phyloP scores from a whole-genome alignment of 257 asterid genomes.

The Primulina huaijiensis region DNA sequence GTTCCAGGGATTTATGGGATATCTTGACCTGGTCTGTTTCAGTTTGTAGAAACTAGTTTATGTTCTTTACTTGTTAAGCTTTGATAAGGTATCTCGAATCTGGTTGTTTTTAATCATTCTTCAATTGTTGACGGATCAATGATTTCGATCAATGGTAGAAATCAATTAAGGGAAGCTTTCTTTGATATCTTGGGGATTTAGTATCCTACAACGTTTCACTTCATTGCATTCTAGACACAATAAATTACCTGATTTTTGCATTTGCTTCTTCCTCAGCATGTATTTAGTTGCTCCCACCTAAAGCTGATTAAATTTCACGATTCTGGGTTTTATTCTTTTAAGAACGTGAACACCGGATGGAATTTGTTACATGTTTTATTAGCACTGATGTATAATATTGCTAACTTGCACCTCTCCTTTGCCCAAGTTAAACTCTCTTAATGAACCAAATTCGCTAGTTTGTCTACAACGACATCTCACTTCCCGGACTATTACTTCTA shows the following conservation, averaged over 20 bases:
- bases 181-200: neutral
- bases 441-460: neutral
- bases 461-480: too few species aligned
- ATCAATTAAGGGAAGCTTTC: neutral
- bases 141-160: neutral
- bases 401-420: neutral
- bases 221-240: neutral
- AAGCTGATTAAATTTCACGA: neutral
- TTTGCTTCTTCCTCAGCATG: neutral
- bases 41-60: neutral
- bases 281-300: neutral
- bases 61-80: neutral
- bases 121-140: too few species aligned
- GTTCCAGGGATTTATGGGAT: neutral
- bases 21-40: neutral
- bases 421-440: neutral
- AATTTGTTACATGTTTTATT: neutral
- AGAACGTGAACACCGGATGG: neutral
- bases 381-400: neutral
- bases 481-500: too few species aligned
- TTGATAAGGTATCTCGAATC: too few species aligned
- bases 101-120: too few species aligned
- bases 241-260: neutral
- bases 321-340: neutral
- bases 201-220: neutral